Evolutionary conservation across 2,329 filamentous ascomycete genomes (phyloP).

Genomic region (Pseudocercospora musae): DNA sequence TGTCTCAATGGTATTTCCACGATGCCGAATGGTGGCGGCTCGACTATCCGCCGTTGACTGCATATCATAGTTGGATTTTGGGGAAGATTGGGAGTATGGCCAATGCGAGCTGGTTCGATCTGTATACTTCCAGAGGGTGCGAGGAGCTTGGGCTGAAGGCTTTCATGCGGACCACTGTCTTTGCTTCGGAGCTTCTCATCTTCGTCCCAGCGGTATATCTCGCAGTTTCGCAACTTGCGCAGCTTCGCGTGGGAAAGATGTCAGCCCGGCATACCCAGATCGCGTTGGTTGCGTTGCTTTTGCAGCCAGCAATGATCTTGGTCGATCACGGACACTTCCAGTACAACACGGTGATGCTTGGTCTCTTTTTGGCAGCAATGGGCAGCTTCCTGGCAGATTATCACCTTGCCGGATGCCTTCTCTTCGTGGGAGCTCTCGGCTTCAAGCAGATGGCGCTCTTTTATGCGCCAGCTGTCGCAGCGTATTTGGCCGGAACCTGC

Average conservation of each 20-base stretch:
- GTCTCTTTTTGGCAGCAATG: conserved; percentile 78
- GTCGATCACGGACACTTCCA: conserved; percentile 96
- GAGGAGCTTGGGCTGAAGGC: conserved; percentile 79
- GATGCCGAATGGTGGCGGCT: conserved; percentile 95
- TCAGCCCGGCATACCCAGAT: not conserved
- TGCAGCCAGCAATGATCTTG: conserved; percentile 86
- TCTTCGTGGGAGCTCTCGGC: conserved; percentile 84
- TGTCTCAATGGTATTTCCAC: conserved; percentile 96
- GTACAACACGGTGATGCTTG: conserved; percentile 98
- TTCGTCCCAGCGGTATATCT: conserved; percentile 85
- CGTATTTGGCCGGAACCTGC: conserved; percentile 82
- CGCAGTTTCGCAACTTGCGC: conserved; percentile 64
- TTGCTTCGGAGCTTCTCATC: conserved; percentile 84
- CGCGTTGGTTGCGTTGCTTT: conserved; percentile 79
- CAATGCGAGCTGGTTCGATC: conserved; percentile 79
- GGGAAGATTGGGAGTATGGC: conserved; percentile 78
- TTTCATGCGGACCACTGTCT: conserved; percentile 90
- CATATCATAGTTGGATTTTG: conserved; percentile 95
- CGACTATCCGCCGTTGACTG: conserved; percentile 94
- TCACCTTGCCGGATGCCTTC: conserved; percentile 81
- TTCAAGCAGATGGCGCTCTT: conserved; percentile 99
- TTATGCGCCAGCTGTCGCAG: conserved; percentile 91
- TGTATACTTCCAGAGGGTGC: conserved; percentile 76
- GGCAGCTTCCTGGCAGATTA: conserved; percentile 82
- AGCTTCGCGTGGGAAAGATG: conserved; percentile 60